Percentiles rank a stretch among this genome's conserved stretches.
Conservation (phyloP, 768 basidiomycete species). For the Amanita thiersii region DNA sequence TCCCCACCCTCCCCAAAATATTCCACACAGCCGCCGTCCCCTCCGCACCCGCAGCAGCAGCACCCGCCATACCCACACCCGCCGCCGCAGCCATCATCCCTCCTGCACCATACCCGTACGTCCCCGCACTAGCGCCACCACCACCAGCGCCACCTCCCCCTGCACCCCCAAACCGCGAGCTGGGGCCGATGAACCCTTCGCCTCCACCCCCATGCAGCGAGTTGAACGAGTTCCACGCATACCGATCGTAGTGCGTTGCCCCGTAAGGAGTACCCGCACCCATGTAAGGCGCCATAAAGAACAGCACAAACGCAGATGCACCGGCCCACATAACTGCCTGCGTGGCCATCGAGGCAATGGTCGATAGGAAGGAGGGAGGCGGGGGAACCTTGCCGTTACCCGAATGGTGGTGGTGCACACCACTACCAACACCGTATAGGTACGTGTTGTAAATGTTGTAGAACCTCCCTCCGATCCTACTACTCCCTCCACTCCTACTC, state of each 20-base stretch:
- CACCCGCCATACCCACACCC: slow-evolving; percentile 3
- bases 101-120: slow-evolving; percentile 8
- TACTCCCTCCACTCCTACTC: slow-evolving; percentile 31
- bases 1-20: slow-evolving; percentile 62
- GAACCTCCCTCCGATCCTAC: too few relatives aligned
- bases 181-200: slow-evolving; percentile 45
- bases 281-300: slow-evolving; percentile 54
- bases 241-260: slow-evolving; percentile 67
- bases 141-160: slow-evolving; percentile 1
- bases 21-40: slow-evolving; percentile 59
- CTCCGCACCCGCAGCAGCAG: slow-evolving; percentile 24
- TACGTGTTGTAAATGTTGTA: slow-evolving; percentile 86
- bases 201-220: slow-evolving; percentile 52
- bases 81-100: too few relatives aligned
- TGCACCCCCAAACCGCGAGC: slow-evolving; percentile 4
- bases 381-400: slow-evolving; percentile 24
- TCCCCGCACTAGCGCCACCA: slow-evolving; percentile 9
- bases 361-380: slow-evolving; percentile 7
- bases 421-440: slow-evolving; percentile 28
- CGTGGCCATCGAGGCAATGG: slow-evolving; percentile 22
- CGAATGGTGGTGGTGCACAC: slow-evolving; percentile 3
- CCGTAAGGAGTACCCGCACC: slow-evolving; percentile 52
- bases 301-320: slow-evolving; percentile 51
- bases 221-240: slow-evolving; percentile 76
- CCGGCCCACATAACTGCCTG: slow-evolving; percentile 54